phyloP scores from a whole-genome alignment of 140 eudicot species.

The Bidens hawaiensis region DNA sequence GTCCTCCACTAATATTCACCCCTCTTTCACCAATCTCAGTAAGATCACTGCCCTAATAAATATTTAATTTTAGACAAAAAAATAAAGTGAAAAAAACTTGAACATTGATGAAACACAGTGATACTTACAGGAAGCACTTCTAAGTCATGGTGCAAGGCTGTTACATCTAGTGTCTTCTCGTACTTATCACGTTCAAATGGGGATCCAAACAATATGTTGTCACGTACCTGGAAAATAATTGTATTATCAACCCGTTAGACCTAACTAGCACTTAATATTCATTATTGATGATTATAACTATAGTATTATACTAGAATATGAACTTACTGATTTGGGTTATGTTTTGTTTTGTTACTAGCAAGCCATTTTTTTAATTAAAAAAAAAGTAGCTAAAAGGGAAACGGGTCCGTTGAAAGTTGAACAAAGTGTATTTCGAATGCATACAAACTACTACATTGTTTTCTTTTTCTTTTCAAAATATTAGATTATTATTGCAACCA shows the following conservation, averaged over 20 bases:
- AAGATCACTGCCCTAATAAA: constrained; percentile 82
- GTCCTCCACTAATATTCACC: constrained; percentile 97
- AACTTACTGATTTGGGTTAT: background rate
- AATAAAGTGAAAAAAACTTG: background rate
- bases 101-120: background rate
- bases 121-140: constrained; percentile 69
- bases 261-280: constrained; percentile 9
- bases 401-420: background rate
- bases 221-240: constrained; percentile 62
- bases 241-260: background rate
- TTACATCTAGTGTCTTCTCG: constrained; percentile 69
- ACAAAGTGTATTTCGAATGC: background rate
- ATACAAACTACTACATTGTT: background rate
- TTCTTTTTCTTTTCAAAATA: background rate
- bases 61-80: background rate
- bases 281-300: background rate
- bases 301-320: constrained; percentile 3
- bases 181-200: constrained; percentile 55
- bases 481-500: background rate
- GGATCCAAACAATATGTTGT: constrained; percentile 91
- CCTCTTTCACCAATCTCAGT: constrained; percentile 99
- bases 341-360: background rate
- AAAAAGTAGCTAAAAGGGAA: background rate
- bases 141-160: constrained; percentile 79
- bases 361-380: background rate